Evolutionary conservation across 306 rosid genomes (phyloP).

Genomic region (Lathyrus sativus): DNA sequence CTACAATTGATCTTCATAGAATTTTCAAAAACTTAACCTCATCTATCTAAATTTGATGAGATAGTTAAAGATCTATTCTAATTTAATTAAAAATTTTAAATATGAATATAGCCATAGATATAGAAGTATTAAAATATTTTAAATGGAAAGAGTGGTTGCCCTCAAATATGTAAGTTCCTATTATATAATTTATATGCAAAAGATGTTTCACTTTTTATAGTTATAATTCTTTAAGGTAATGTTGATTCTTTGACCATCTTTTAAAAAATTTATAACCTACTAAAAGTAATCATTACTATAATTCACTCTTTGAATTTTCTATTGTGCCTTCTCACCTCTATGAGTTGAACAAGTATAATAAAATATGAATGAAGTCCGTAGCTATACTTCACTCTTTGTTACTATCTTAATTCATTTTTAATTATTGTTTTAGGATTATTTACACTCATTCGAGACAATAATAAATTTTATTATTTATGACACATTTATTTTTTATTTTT

Average conservation of each 20-base stretch:
- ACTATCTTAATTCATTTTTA: too few species aligned
- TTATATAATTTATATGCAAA: background rate
- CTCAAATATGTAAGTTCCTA: background rate
- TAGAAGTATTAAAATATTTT: too few species aligned
- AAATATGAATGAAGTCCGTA: conserved; percentile 26
- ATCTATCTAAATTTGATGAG: too few species aligned
- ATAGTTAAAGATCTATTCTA: too few species aligned
- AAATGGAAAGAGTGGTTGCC: too few species aligned
- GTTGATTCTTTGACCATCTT: conserved; percentile 29
- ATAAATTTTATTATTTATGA: too few species aligned
- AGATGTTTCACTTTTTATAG: background rate
- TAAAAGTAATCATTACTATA: background rate
- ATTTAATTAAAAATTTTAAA: too few species aligned
- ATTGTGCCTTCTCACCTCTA: background rate
- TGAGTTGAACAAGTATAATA: conserved; percentile 2
- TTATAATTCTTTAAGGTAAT: conserved; percentile 14
- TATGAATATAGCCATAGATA: too few species aligned
- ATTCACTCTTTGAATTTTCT: background rate
- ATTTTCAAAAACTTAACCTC: too few species aligned
- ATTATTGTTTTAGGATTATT: too few species aligned
- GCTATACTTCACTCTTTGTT: background rate
- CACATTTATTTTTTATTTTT: background rate
- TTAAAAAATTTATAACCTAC: background rate
- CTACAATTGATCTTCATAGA: too few species aligned
- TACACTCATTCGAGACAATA: too few species aligned